phyloP scores from a whole-genome alignment of 1,139 yeast species.

The Komagataea norvegica region DNA sequence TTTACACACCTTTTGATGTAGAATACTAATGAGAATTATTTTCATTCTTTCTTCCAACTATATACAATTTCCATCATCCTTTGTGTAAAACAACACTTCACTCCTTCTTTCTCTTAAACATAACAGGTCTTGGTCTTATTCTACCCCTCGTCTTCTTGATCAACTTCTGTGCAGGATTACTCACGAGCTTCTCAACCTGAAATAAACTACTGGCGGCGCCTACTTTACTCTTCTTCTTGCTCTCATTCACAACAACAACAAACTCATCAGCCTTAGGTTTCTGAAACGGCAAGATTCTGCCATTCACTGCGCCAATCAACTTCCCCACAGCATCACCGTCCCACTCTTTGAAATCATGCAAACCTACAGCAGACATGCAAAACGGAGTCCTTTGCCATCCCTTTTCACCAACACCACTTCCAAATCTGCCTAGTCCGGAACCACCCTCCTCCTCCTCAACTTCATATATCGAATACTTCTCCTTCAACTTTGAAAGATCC shows the following conservation, averaged over 20 bases:
- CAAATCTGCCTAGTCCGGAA: too few species aligned
- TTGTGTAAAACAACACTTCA: neutral
- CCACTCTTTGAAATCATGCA: conserved; percentile 22
- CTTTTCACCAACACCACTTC: conserved; percentile 5
- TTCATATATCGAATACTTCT: too few species aligned
- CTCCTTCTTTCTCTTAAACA: conserved; percentile 10
- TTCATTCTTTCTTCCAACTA: neutral
- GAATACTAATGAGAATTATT: neutral
- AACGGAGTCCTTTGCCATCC: conserved; percentile 15
- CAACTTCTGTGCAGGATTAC: conserved; percentile 9
- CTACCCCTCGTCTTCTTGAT: conserved; percentile 16
- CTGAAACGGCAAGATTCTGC: conserved; percentile 15
- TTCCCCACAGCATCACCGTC: conserved; percentile 15
- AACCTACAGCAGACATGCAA: conserved; percentile 19
- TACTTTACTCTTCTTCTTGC: neutral
- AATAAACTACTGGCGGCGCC: neutral
- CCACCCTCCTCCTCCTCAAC: too few species aligned
- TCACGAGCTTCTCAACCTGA: conserved; percentile 5
- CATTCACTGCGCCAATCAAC: conserved; percentile 2
- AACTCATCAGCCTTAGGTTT: conserved; percentile 16
- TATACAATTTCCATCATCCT: neutral
- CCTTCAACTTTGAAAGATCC: too few species aligned
- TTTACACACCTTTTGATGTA: neutral
- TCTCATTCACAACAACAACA: neutral
- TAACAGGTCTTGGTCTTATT: conserved; percentile 16